A percentile compares a stretch with the other conserved stretches of the same genome.
These are phyloP conservation scores for Lipomyces yarrowii DNA, from an alignment of 1,139 yeast genomes.

Conservation along the genomic window DNA sequence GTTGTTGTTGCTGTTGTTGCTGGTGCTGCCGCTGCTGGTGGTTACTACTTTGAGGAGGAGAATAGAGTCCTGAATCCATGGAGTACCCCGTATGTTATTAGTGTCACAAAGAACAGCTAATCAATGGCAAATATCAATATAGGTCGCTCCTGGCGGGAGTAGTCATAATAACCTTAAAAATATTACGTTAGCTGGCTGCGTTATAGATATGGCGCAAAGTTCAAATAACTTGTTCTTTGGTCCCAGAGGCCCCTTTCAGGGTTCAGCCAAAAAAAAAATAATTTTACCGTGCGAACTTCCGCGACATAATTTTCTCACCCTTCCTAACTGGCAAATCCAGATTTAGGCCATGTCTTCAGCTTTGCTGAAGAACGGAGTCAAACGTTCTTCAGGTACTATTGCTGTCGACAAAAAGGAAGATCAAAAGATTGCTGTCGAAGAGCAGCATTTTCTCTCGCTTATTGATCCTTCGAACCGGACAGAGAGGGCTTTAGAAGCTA, in stretches of 20 bases:
- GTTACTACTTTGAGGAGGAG: slow-evolving; percentile 4
- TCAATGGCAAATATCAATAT: no score
- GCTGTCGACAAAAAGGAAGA: neutral
- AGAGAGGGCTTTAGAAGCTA: neutral
- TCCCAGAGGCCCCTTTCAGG: neutral
- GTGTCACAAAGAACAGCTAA: neutral
- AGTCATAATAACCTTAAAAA: neutral
- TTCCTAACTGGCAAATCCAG: neutral
- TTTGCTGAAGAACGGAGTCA: neutral
- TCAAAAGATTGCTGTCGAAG: neutral
- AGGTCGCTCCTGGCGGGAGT: neutral
- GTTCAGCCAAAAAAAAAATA: neutral
- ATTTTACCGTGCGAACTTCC: neutral
- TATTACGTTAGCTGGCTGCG: neutral
- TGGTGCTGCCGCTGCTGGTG: slow-evolving; percentile 7
- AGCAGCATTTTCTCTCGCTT: neutral
- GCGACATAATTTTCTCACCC: neutral
- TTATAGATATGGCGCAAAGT: neutral
- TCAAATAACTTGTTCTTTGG: neutral
- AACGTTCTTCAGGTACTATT: neutral
- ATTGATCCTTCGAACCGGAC: neutral
- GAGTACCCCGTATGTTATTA: neutral
- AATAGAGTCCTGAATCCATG: neutral
- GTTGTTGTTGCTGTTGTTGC: slow-evolving; percentile 16
- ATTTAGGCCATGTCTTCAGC: neutral